Conservation (phyloP, 768 basidiomycete species). For the Coprinopsis cinerea region DNA sequence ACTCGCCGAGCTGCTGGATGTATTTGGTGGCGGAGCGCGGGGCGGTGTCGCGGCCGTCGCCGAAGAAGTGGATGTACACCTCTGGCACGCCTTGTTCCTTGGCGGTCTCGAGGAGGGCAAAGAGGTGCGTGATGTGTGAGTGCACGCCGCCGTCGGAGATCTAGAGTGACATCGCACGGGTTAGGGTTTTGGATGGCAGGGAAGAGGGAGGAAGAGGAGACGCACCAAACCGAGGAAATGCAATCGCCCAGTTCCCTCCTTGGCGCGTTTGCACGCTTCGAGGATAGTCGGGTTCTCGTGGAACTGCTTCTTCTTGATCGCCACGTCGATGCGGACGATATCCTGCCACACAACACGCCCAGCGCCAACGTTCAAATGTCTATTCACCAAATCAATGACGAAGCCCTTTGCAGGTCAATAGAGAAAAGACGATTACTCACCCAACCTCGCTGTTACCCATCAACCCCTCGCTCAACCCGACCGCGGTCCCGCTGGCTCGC, state of each 20-base stretch:
- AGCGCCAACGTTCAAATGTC: slow-evolving; percentile 92
- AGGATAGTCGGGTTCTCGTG: slow-evolving; percentile 73
- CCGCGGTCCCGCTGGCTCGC: slow-evolving; percentile 84
- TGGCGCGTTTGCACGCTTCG: slow-evolving; percentile 69
- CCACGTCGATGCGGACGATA: slow-evolving; percentile 90
- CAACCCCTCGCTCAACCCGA: slow-evolving; percentile 86
- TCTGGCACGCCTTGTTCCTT: slow-evolving; percentile 81
- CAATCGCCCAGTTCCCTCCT: slow-evolving; percentile 74
- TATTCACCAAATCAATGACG: too few relatives aligned
- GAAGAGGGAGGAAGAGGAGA: slow-evolving; percentile 11
- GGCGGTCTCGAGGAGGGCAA: slow-evolving; percentile 85
- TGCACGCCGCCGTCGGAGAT: slow-evolving; percentile 96
- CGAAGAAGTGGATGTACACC: slow-evolving; percentile 90
- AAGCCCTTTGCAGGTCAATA: too few relatives aligned
- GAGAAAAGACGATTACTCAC: too few relatives aligned
- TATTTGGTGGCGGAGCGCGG: slow-evolving; percentile 79
- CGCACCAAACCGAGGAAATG: slow-evolving; percentile 85
- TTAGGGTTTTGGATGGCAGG: neutral
- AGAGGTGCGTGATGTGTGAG: slow-evolving; percentile 88
- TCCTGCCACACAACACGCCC: slow-evolving; percentile 97
- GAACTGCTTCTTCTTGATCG: slow-evolving; percentile 85
- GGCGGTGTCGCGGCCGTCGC: slow-evolving; percentile 92
- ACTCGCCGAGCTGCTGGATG: slow-evolving; percentile 68
- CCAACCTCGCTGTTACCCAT: slow-evolving; percentile 99
- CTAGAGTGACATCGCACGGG: slow-evolving; percentile 34